Base-by-base conservation (phyloP, 257 asterid species). In the Misopates orontium region DNA sequence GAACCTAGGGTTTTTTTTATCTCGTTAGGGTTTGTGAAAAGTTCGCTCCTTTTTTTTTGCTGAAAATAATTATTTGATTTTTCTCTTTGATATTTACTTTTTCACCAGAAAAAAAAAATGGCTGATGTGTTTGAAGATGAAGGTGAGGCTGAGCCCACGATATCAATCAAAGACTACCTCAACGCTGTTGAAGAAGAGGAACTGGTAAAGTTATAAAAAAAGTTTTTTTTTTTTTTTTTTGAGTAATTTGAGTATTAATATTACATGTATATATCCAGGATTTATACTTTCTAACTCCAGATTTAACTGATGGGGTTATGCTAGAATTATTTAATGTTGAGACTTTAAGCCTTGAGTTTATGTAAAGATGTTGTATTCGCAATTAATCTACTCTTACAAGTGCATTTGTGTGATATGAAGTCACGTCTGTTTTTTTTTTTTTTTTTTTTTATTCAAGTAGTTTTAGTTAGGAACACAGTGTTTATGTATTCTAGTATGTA, bases 101-200 rank as follows among this genome's bases (percentile, higher is more conserved):
- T 28, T 28, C 36, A 2, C 10, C 42, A 36, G 42, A 75, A 67
- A 89, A 56, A 36, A 10, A 75, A 67, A 89, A 56, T 90, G 96
- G 80, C 87, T 61, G 90, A 85, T 74, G 79, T 62, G 21, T 90
- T 85, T 48, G 95, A 82, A 23, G 89, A 84, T 25, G 97, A 82
- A 57, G 79, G 32, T 53, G 95, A 81, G 50, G 77, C 70, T 12
- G 96, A 86, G 71, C 83, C 82, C 32, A 88, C 95, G 78, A 77
- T 91, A 74, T 82, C 97, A 22, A 84, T 88, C 22, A 83, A 78
- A 21, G 96, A 86, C 64, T 88, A 88, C 78, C 86, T 88, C 32
- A 71, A 88, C 61, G 84, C 84, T 59, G 88, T 88, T 36, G 97
- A 91, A 77, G 91, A 88, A 39, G 95, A 84, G 76, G 95, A 88